Evolutionary conservation across 148 eudicot genomes (phyloP).

Genomic region (Cornus kousa): DNA sequence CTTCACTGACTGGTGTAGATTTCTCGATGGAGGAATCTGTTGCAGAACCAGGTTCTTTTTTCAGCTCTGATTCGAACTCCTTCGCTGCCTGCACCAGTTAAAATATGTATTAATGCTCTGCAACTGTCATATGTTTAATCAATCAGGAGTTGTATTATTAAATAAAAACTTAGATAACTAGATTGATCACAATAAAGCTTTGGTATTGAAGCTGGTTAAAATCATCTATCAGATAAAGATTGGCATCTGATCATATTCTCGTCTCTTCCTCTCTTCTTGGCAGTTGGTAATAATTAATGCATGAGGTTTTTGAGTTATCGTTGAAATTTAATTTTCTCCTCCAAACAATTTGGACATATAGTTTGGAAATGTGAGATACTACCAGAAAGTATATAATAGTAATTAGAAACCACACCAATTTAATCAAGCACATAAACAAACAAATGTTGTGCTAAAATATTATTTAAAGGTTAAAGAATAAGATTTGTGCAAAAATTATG

Average conservation of each 20-base stretch:
- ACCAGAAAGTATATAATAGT: background rate
- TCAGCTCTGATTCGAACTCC: constrained; percentile 75
- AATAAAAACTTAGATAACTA: no score
- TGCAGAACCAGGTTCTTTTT: constrained; percentile 45
- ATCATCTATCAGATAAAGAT: background rate
- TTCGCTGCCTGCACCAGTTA: constrained; percentile 65
- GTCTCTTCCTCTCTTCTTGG: background rate
- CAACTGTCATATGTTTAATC: no score
- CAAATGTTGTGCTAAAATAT: no score
- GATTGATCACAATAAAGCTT: background rate
- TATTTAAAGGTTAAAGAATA: no score
- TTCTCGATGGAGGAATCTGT: constrained; percentile 31
- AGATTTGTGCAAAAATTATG: no score
- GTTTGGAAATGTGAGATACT: no score
- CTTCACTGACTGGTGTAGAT: constrained; percentile 34
- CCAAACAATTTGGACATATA: background rate
- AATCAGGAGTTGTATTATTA: background rate
- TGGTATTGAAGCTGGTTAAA: background rate
- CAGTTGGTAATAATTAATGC: background rate
- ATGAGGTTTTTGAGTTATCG: background rate
- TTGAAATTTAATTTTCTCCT: background rate
- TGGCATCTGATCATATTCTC: background rate
- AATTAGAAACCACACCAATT: no score
- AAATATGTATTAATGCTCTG: background rate
- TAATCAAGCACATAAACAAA: no score